Conservation (phyloP, 148 eudicot species). For the Chenopodium formosanum region DNA sequence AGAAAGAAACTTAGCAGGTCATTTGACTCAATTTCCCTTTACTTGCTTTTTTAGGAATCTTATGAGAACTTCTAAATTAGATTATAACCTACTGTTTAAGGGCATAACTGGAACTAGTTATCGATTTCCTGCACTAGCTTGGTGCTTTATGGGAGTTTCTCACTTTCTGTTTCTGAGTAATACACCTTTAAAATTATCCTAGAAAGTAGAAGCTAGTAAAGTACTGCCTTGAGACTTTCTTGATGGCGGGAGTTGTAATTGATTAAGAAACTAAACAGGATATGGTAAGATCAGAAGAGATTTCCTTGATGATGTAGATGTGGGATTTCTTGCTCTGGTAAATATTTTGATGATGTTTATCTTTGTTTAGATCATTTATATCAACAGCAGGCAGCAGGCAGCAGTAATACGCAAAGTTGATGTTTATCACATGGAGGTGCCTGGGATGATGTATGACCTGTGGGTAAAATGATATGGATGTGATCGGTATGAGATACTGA, state of each 20-base stretch:
- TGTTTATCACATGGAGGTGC: slow-evolving; percentile 25
- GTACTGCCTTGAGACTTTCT: not conserved
- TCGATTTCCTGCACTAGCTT: not conserved
- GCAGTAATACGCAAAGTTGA: not conserved
- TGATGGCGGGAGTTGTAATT: not conserved
- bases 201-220: not conserved
- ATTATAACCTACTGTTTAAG: not conserved
- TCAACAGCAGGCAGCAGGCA: slow-evolving; percentile 15
- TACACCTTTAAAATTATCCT: not conserved
- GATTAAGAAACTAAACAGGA: not conserved
- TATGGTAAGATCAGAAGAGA: slow-evolving; percentile 2
- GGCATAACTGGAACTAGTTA: not conserved
- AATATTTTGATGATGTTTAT: not conserved
- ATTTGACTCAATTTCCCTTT: not conserved
- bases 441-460: slow-evolving; percentile 19
- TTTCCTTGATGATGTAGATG: not conserved
- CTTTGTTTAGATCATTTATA: not conserved
- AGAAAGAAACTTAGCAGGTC: not conserved
- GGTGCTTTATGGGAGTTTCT: not conserved
- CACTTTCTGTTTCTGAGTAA: not conserved
- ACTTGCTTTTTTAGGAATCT: not conserved
- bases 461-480: slow-evolving; percentile 23
- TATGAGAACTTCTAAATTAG: not conserved
- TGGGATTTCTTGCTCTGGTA: not conserved
- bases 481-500: slow-evolving; percentile 25